Percentiles rank a stretch among this genome's conserved stretches.
Evolutionary conservation across 768 basidiomycete species (phyloP).

Genomic region (Rubroboletus satanas): DNA sequence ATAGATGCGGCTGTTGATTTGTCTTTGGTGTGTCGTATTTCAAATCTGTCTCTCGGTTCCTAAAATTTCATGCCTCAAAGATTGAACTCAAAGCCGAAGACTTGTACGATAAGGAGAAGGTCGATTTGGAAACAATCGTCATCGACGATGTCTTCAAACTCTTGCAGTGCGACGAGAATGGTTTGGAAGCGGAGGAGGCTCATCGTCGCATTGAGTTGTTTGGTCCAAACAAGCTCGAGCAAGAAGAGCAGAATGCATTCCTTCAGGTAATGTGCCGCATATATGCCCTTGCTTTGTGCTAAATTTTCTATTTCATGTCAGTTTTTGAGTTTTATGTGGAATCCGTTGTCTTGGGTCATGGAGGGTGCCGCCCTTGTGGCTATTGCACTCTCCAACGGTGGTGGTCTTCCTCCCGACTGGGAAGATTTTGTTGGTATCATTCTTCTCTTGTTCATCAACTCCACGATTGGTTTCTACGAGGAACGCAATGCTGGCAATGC

Average conservation of each 20-base stretch:
- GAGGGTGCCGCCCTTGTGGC: constrained; percentile 93
- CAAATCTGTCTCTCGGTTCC: neutral
- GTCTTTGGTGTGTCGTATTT: constrained; percentile 50
- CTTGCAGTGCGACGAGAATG: constrained; percentile 83
- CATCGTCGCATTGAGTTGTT: constrained; percentile 84
- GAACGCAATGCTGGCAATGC: constrained; percentile 97
- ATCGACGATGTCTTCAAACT: constrained; percentile 97
- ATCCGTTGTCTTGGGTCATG: constrained; percentile 99
- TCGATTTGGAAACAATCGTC: constrained; percentile 95
- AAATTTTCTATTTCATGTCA: constrained; percentile 23
- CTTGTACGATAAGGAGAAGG: constrained; percentile 97
- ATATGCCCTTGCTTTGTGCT: neutral
- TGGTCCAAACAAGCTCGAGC: constrained; percentile 93
- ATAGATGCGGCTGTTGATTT: constrained; percentile 86
- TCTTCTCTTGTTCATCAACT: constrained; percentile 89
- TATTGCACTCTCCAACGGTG: constrained; percentile 94
- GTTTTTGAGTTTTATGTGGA: constrained; percentile 99
- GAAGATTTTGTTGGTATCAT: constrained; percentile 97
- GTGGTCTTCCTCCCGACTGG: constrained; percentile 86
- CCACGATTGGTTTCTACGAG: constrained; percentile 96
- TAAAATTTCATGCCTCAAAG: constrained; percentile 23
- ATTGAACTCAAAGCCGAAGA: constrained; percentile 92
- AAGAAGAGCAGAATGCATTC: constrained; percentile 86
- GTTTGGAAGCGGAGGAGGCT: constrained; percentile 75
- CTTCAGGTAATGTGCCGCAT: constrained; percentile 57